Base-by-base conservation (phyloP, 2,329 filamentous ascomycete genomes). In the Lecanicillium sp. region DNA sequence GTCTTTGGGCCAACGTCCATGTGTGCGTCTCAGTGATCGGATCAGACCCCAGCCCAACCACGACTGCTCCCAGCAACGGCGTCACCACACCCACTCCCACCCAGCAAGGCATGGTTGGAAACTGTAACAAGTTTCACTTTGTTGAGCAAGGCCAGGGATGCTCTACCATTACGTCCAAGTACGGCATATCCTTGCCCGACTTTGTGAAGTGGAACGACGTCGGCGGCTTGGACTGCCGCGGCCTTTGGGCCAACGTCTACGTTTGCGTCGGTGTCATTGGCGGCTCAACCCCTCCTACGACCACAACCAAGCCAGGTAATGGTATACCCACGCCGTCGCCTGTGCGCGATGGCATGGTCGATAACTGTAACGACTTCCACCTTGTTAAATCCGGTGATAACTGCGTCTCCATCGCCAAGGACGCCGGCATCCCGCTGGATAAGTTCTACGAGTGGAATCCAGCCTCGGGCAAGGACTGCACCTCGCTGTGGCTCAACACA, bases 61-160 rank as follows among this genome's bases (percentile, higher is more conserved):
- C 36, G n/a, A 30, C 36, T 11, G 17, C 36, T 12, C 18, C 36
- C 17, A 11, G 8, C 10, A 27, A 18, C 20, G 28, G 29, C 17
- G 40, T 43, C 14, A 25, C 29, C 5, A 45, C 45, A n/a, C 45
- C 45, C 3, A 12, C 17, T 8, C 45, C 45, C 13, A 41, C 37
- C n/a, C 45, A 43, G 30, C 40, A n/a, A n/a, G 50, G 49, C 33
- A 50, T 56, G 46, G 42, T 43, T 14, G 31, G 33, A 10, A 49
- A 49, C 42, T 52, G 51, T 29, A 37, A 52, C 29, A 45, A 35
- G 18, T 54, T 52, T 36, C 41, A 53, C 39, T 32, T 43, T 14
- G 47, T 52, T 4, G 32, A 43, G 19, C 19, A 31, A 9, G 48
- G 46, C 6, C 47, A 55, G 31, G 33, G 32, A 4, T 56, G 53